phyloP scores from a whole-genome alignment of 495 filamentous ascomycete genomes.

The Penicillium goetzii region DNA sequence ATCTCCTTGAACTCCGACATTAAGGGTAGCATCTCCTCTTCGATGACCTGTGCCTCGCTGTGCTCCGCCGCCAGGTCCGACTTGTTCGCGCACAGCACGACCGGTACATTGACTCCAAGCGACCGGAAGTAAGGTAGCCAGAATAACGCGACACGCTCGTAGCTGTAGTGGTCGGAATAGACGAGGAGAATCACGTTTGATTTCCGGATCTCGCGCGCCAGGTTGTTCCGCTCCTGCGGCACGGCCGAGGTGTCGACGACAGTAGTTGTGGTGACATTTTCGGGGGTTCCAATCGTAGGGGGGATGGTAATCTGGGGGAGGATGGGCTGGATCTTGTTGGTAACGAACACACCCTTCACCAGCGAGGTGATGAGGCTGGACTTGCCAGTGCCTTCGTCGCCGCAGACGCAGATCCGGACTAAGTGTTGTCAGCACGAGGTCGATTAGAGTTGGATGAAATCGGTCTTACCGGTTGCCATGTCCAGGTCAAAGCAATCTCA shows the following conservation, averaged over 20 bases:
- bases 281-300: conserved; percentile 82
- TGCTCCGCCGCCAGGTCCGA: conserved; percentile 76
- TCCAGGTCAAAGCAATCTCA: conserved; percentile 10
- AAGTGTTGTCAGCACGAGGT: conserved; percentile 27
- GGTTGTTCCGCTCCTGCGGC: conserved; percentile 84
- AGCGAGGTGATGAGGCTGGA: conserved; percentile 61
- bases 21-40: conserved; percentile 97
- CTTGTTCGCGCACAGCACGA: conserved; percentile 97
- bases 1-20: conserved; percentile 99
- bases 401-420: conserved; percentile 96
- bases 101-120: conserved; percentile 96
- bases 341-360: conserved; percentile 93
- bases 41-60: conserved; percentile 77
- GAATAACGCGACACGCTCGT: conserved; percentile 94
- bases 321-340: conserved; percentile 89
- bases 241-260: conserved; percentile 96
- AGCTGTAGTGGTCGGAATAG: conserved; percentile 98
- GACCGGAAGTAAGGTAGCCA: conserved; percentile 98
- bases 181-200: conserved; percentile 97
- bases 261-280: conserved; percentile 93
- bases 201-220: conserved; percentile 93
- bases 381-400: conserved; percentile 78
- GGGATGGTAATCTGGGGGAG: conserved; percentile 94
- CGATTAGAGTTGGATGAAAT: not conserved
- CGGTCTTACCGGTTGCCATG: conserved; percentile 45